These are phyloP conservation scores for Eucommia ulmoides DNA, from an alignment of 257 asterid genomes.

Conservation along the genomic window DNA sequence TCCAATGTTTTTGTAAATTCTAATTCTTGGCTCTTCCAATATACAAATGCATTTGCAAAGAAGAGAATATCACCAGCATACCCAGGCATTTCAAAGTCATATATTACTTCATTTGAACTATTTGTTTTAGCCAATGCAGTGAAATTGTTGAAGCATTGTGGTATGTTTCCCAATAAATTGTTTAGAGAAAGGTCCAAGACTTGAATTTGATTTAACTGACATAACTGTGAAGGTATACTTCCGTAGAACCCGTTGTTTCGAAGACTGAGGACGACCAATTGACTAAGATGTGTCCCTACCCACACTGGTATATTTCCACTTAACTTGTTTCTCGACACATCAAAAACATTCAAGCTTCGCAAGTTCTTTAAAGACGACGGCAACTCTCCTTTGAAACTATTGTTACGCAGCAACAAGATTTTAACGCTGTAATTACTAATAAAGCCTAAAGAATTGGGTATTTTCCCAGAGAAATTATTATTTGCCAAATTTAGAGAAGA, in stretches of 20 bases:
- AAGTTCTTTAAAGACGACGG: slow-evolving; percentile 13
- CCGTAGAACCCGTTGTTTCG: slow-evolving; percentile 19
- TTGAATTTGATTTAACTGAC: slow-evolving; percentile 13
- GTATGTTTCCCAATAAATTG: slow-evolving; percentile 15
- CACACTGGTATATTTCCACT: slow-evolving; percentile 20
- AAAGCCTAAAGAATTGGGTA: slow-evolving; percentile 4
- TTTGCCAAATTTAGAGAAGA: slow-evolving; percentile 15
- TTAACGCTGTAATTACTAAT: neutral
- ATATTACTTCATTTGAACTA: neutral
- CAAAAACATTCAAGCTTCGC: slow-evolving; percentile 6
- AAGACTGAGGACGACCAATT: slow-evolving; percentile 16
- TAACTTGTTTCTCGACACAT: slow-evolving; percentile 14
- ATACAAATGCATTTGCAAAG: slow-evolving; percentile 8
- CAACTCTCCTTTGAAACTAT: slow-evolving; percentile 17
- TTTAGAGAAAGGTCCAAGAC: slow-evolving; percentile 21
- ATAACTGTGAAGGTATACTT: slow-evolving; percentile 12
- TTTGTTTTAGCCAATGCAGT: slow-evolving; percentile 6
- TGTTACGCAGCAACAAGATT: slow-evolving; percentile 15
- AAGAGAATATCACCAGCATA: neutral
- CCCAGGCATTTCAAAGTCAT: neutral
- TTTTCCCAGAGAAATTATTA: slow-evolving; percentile 15
- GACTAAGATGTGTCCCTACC: slow-evolving; percentile 12
- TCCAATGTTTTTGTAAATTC: slow-evolving; percentile 9
- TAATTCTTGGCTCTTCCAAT: slow-evolving; percentile 18
- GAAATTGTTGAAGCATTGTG: slow-evolving; percentile 20